Conservation (phyloP, 2,329 filamentous ascomycete species). For the Aspergillus vadensis region DNA sequence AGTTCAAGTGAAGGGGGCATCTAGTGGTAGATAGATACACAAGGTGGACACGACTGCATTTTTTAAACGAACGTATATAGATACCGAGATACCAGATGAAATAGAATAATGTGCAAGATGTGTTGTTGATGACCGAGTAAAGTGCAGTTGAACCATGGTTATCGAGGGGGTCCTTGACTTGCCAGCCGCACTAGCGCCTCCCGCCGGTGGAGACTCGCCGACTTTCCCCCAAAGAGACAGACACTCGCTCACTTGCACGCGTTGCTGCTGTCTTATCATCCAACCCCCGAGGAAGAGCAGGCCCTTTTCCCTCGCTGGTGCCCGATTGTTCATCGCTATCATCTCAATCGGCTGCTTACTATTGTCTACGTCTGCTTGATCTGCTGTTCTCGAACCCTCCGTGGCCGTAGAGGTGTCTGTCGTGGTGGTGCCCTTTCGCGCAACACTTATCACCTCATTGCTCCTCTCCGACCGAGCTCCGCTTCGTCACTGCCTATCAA, state of each 20-base stretch:
- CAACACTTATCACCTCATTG: neutral
- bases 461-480: constrained; percentile 30
- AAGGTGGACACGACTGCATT: neutral
- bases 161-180: neutral
- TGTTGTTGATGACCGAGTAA: neutral
- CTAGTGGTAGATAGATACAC: neutral
- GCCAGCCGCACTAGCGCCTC: constrained; percentile 8
- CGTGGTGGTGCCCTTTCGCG: neutral
- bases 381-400: neutral
- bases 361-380: neutral
- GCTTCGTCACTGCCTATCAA: constrained; percentile 29
- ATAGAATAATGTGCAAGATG: neutral
- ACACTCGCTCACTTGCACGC: constrained; percentile 3
- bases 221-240: neutral
- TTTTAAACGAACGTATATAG: neutral
- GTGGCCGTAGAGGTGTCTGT: neutral
- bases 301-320: constrained; percentile 15
- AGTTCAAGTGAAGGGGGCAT: constrained; percentile 22
- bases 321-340: neutral
- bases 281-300: constrained; percentile 18
- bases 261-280: constrained; percentile 11
- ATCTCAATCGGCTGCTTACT: neutral
- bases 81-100: neutral
- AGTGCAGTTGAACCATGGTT: neutral
- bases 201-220: constrained; percentile 13